Evolutionary conservation across 257 asterid genomes (phyloP), one percentile per base, ranked within the genome.

Genomic region (Solanum arcanum): DNA sequence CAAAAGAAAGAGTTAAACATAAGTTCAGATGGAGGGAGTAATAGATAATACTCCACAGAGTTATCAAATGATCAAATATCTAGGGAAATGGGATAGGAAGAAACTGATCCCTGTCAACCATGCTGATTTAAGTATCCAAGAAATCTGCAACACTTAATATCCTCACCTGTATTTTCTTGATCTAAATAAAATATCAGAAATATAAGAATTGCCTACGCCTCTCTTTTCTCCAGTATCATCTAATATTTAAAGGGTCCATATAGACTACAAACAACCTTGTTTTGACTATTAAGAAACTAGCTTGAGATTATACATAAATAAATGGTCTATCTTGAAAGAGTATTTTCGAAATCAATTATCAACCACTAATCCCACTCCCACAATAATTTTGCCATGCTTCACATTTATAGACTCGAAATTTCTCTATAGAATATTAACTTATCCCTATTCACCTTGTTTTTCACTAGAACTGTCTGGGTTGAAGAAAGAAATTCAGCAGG

Each of bases 401-500:
- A 70, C 35, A 46, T 49, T 46, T 85, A 9, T 69, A 85, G 70
- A 42, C 80, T 44, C 70, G 72, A 85, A 76, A 60, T 46, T 27
- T 23, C 47, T 18, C 27, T 27, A 46, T 18, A 70, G 21, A 44
- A 70, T 31, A 76, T 11, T 52, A 44, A 27, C 41, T 46, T 52
- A 69, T 68, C 18, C 18, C 75, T 15, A 37, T 83, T 76, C 88
- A 96, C 99, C 98, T 94, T 93, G 88, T 89, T 92, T 90, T 92
- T 95, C 86, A 90, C 94, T 92, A 88, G 92, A 64, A 87, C 90
- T 31, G 96, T 87, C 92, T 93, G 98, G 88, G 97, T 93, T 88
- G 99, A 96, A n/a, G 98, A 96, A 84, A 96, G 96, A 94, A 92
- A 96, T 87, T 95, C 99, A 87, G 98, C 98, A 70, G 95, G 94